Evolutionary conservation across 1,139 yeast species (phyloP), one percentile per base, ranked within the genome.

Genomic region (Debaryomyces coudertii): DNA sequence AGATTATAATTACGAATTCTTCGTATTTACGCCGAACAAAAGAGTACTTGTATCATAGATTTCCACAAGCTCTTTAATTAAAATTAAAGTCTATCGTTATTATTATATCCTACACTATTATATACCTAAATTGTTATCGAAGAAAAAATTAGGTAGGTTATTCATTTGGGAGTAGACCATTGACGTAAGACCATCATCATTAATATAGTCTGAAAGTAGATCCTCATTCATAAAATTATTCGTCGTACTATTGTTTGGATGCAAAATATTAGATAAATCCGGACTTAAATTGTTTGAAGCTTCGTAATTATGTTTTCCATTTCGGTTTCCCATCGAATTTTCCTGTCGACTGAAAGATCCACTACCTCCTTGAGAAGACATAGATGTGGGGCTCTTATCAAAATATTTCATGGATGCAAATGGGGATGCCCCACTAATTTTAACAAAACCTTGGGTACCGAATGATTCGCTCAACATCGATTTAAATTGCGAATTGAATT

Each of bases 71-170:
- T 16, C 7, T 4, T 33, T 16, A 11, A 15, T n/a, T 11, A 7
- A 12, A 15, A 16, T 11, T 12, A 12, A 9, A 20, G 7, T 7
- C 16, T 35, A 35, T 35, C 11, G 11, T 18, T 5, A 5, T 8
- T 12, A 29, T 5, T 29, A 2, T n/a, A 29, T 29, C 15, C 8
- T 14, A 29, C 33, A 29, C 18, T 28, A 7, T 48, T 50, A 60
- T 11, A 54, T 40, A 11, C 70, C 69, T 35, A 65, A 48, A 47
- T 66, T 69, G 43, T 68, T 69, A 50, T 72, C 78, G 47, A 62
- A 69, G 54, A 73, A 71, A 47, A 68, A 71, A 51, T 72, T 72
- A 7, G 77, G 77, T 45, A 71, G 51, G 41, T 52, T 64, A 41
- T 58, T 48, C 46, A 56, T 47, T 39, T 56, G 58, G 12, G 50